Percentiles rank a stretch among this genome's conserved stretches.
These are phyloP conservation scores for Crotalaria pallida DNA, from an alignment of 306 rosid species.

Conservation along the genomic window DNA sequence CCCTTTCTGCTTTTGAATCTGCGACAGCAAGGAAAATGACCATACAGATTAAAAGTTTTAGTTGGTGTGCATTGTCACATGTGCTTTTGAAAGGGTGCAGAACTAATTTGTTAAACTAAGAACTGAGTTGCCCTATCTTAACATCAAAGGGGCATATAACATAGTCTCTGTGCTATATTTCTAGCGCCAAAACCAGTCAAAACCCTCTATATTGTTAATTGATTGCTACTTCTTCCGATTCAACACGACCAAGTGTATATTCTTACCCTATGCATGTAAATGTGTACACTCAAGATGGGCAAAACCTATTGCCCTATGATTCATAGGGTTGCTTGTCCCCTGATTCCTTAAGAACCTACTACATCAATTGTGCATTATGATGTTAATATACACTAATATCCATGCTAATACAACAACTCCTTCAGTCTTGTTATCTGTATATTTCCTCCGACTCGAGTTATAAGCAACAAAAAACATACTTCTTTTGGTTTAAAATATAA, in stretches of 20 bases:
- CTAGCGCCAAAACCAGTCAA: constrained; percentile 23
- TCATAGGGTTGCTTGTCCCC: constrained; percentile 24
- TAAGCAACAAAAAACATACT: too few relatives aligned
- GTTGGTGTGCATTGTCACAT: constrained; percentile 15
- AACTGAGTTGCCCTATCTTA: background rate
- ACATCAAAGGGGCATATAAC: constrained; percentile 26
- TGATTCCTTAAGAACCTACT: constrained; percentile 19
- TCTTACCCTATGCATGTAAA: background rate
- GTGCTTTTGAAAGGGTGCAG: constrained; percentile 5
- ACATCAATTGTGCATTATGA: background rate
- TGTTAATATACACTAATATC: background rate
- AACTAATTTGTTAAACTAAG: background rate
- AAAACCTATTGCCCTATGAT: constrained; percentile 8
- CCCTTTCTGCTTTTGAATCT: constrained; percentile 29
- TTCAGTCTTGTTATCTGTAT: too few relatives aligned
- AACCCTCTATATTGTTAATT: constrained; percentile 11
- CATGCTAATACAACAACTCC: background rate
- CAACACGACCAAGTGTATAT: constrained; percentile 16
- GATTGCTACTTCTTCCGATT: constrained; percentile 24
- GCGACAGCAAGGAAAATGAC: constrained; percentile 30
- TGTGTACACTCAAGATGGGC: constrained; percentile 1
- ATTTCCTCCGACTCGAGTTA: too few relatives aligned
- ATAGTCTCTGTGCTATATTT: background rate
- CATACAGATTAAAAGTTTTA: constrained; percentile 11
- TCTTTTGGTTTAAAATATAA: background rate